Percentiles rank a stretch among this genome's conserved stretches.
Conservation (phyloP, 2,329 filamentous ascomycete genomes). For the Arthrobotrys musiformis region DNA sequence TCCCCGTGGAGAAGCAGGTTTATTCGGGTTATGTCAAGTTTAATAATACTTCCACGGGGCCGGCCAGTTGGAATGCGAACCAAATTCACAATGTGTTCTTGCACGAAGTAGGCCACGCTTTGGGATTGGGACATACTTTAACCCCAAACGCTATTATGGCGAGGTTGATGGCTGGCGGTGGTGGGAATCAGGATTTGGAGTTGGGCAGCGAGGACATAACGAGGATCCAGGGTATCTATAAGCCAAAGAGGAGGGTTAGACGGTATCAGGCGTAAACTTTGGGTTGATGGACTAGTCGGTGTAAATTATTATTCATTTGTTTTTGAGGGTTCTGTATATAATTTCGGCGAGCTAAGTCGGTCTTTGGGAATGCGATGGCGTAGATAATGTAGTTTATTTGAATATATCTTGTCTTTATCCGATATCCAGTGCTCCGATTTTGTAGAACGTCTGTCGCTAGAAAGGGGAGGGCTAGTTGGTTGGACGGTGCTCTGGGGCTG, state of each 20-base stretch:
- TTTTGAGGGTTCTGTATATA: neutral
- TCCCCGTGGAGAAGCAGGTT: neutral
- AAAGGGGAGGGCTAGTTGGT: too few species aligned
- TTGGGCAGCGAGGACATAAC: neutral
- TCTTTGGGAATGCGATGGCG: neutral
- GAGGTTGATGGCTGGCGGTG: neutral
- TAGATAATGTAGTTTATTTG: too few species aligned
- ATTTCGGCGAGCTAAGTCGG: neutral
- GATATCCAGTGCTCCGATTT: too few species aligned
- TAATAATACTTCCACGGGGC: constrained; percentile 6
- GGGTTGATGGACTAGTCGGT: too few species aligned
- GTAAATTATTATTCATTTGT: neutral
- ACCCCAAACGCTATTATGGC: neutral
- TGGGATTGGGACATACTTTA: neutral
- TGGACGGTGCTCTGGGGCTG: too few species aligned
- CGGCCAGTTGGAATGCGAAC: constrained; percentile 1
- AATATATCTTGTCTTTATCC: too few species aligned
- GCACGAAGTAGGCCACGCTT: constrained; percentile 18
- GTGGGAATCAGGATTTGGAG: neutral
- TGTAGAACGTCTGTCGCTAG: too few species aligned
- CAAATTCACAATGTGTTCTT: constrained; percentile 19
- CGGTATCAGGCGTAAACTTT: neutral
- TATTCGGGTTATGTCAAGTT: neutral
- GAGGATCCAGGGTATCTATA: neutral
- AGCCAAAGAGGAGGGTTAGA: neutral